phyloP scores from a whole-genome alignment of 495 filamentous ascomycete species.

The Cairneyella variabilis region DNA sequence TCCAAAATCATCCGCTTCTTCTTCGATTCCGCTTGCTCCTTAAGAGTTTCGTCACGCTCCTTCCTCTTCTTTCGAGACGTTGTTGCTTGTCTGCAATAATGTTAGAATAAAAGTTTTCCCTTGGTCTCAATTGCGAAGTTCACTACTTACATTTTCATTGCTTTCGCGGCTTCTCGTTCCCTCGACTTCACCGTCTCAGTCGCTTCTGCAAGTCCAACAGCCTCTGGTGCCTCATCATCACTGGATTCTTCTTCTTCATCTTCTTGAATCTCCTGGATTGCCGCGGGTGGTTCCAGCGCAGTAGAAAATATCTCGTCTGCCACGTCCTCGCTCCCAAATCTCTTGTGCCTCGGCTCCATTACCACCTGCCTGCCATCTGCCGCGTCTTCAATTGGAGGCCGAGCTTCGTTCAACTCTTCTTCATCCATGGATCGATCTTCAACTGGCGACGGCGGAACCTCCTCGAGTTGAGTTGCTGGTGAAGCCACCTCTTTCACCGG shows the following conservation, averaged over 20 bases:
- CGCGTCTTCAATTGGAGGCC: too few relatives aligned
- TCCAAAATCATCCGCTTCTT: conserved; percentile 15
- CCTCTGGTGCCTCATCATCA: conserved; percentile 27
- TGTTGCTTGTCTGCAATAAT: conserved; percentile 11
- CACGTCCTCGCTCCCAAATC: conserved; percentile 19
- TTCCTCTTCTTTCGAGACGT: conserved; percentile 22
- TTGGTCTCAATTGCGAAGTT: not conserved
- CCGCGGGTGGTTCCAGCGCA: not conserved
- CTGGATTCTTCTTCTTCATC: conserved; percentile 16
- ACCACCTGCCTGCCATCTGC: not conserved
- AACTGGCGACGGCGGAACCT: not conserved
- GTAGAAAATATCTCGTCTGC: conserved; percentile 16
- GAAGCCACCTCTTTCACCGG: conserved; percentile 1
- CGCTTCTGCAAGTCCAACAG: conserved; percentile 17
- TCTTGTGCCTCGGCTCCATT: conserved; percentile 8
- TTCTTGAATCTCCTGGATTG: not conserved
- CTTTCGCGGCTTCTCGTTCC: conserved; percentile 16
- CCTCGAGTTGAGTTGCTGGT: not conserved
- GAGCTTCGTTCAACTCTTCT: too few relatives aligned
- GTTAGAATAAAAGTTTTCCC: not conserved
- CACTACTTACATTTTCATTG: conserved; percentile 20
- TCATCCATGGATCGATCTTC: not conserved
- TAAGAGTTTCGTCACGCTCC: conserved; percentile 16
- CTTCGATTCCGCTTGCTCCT: conserved; percentile 13
- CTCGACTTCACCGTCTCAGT: conserved; percentile 9